phyloP scores from a whole-genome alignment of 2,329 filamentous ascomycete genomes.

The Tolypocladium tropicale region DNA sequence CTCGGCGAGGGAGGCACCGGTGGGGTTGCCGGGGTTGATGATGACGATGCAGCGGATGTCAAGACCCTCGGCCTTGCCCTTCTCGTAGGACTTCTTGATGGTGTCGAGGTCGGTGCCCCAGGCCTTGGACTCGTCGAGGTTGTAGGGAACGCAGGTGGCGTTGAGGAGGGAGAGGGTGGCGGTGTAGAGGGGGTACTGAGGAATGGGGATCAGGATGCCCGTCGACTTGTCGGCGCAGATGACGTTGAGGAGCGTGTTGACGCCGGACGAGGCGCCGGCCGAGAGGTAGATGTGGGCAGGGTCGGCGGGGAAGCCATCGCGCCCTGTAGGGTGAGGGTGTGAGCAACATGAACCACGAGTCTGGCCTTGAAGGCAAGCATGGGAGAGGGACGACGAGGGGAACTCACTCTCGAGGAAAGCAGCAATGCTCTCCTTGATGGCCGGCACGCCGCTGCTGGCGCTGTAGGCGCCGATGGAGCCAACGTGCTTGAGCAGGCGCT shows the following conservation, averaged over 20 bases:
- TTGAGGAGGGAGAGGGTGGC: slow-evolving; percentile 81
- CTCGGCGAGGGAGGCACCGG: slow-evolving; percentile 72
- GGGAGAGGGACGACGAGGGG: too few relatives aligned
- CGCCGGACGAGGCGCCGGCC: slow-evolving; percentile 83
- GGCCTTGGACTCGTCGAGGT: slow-evolving; percentile 72
- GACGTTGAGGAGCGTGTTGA: slow-evolving; percentile 85
- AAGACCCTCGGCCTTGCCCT: slow-evolving; percentile 65
- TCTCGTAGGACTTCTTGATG: slow-evolving; percentile 62
- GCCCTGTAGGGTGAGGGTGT: slow-evolving; percentile 34
- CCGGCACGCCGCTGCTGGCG: slow-evolving; percentile 79
- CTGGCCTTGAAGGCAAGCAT: neutral
- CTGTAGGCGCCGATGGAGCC: slow-evolving; percentile 95
- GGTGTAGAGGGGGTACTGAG: slow-evolving; percentile 96
- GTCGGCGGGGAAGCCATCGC: slow-evolving; percentile 81
- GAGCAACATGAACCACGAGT: neutral
- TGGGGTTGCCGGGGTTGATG: slow-evolving; percentile 98
- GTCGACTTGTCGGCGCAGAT: slow-evolving; percentile 70
- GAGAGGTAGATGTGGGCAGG: slow-evolving; percentile 80
- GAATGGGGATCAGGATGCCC: slow-evolving; percentile 88
- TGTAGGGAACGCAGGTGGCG: slow-evolving; percentile 83
- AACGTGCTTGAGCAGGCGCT: slow-evolving; percentile 68
- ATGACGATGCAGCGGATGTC: slow-evolving; percentile 91
- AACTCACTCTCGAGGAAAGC: slow-evolving; percentile 80
- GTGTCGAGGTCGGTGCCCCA: slow-evolving; percentile 84
- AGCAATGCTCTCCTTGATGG: slow-evolving; percentile 81